Evolutionary conservation across 2,329 filamentous ascomycete genomes (phyloP), one percentile per base, ranked within the genome.

Genomic region (Escovopsis weberi): DNA sequence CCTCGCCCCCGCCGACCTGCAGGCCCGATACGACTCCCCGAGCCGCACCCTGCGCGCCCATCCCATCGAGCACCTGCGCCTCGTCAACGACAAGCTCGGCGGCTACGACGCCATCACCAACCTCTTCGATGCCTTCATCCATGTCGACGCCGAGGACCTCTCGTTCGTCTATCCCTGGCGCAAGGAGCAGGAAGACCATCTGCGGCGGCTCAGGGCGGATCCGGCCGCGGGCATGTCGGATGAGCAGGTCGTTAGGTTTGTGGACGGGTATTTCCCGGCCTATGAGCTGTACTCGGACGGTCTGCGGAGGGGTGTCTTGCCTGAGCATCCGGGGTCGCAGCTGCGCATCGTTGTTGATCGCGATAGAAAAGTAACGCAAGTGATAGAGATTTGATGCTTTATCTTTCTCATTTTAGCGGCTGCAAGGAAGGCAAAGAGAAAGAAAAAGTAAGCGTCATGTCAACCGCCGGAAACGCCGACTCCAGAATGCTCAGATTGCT

Each of bases 161-260:
- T 67, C 69, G 40, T 88, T 78, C 55, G 88, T 94, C 41, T 94
- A 94, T 53, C 74, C 72, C 47, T 94, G 88, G 88, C 76, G 87
- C 12, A 65, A 79, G 51, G 70, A 94, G 63, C 85, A 94, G 62
- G 87, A 94, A 62, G 72, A 73, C 39, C 73, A 73, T 45, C 67
- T 94, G 52, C 74, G 82, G 23, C 66, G 66, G 7, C 62, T 69
- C 19, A 82, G 74, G 49, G 85, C 83, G 8, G 60, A 63, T 37
- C 54, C 58, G 18, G 50, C 51, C 12, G 72, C 69, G 0, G 87
- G 85, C 28, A 94, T 94, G 88, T 82, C 76, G 1, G 80, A 85
- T 51, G 80, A 85, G 43, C 74, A 89, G 58, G 85, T 94, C 37
- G 68, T 76, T 44, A 67, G 71, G 38, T 94, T 94, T 59, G 83